phyloP scores from a whole-genome alignment of 2,329 filamentous ascomycete genomes.

The Amphichorda felina region DNA sequence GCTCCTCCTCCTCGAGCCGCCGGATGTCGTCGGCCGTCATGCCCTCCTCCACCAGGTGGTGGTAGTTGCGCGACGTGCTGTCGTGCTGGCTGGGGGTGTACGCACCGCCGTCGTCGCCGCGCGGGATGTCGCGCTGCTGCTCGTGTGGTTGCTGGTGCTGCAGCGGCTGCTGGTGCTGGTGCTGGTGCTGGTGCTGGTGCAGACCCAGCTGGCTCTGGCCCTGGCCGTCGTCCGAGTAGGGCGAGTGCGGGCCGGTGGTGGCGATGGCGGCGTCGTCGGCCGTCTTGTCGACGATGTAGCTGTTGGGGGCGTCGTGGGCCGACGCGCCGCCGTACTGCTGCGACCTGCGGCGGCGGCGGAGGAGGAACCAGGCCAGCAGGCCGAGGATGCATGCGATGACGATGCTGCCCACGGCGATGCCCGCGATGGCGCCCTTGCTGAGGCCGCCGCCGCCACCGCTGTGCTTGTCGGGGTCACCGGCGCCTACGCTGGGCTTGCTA shows the following conservation, averaged over 20 bases:
- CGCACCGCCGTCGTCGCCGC: not conserved
- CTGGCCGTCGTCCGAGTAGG: conserved; percentile 29
- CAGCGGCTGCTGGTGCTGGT: conserved; percentile 2
- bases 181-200: conserved; percentile 7
- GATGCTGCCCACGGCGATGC: conserved; percentile 29
- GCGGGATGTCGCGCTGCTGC: not conserved
- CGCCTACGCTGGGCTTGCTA: not conserved
- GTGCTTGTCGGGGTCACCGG: conserved; percentile 2
- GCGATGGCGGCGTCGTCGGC: conserved; percentile 6
- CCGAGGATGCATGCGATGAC: conserved; percentile 25
- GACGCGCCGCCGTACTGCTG: conserved; percentile 8
- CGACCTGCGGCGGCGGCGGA: conserved; percentile 23
- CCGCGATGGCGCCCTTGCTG: conserved; percentile 29
- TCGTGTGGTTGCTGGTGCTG: not conserved
- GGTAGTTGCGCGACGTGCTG: conserved; percentile 18
- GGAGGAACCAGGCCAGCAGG: conserved; percentile 27
- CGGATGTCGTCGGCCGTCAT: conserved; percentile 47
- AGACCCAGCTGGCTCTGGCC: too few species aligned
- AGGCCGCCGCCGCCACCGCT: conserved; percentile 14
- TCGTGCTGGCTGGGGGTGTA: conserved; percentile 13
- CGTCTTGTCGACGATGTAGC: conserved; percentile 32
- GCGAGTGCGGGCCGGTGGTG: conserved; percentile 20
- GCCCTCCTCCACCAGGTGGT: conserved; percentile 44
- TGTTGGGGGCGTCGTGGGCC: conserved; percentile 9
- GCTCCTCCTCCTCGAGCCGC: conserved; percentile 44